A percentile compares a stretch with the other conserved stretches of the same genome.
phyloP scores from a whole-genome alignment of 2,329 filamentous ascomycete species.

The Dothideomycetes sp. region DNA sequence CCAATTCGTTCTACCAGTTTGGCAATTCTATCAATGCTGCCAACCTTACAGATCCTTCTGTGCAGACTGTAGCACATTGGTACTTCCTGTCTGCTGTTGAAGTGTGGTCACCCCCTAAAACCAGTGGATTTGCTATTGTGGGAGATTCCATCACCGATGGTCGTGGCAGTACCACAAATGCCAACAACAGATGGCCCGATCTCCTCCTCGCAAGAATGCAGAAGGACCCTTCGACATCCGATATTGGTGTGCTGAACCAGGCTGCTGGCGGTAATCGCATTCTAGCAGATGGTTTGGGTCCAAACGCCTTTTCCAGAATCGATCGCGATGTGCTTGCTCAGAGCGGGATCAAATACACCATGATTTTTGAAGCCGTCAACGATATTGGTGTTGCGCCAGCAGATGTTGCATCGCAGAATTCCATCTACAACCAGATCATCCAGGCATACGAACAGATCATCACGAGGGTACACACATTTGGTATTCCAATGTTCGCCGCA shows the following conservation, averaged over 20 bases:
- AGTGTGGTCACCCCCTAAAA: conserved; percentile 39
- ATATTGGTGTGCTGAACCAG: conserved; percentile 53
- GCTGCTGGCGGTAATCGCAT: conserved; percentile 61
- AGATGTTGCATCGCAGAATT: conserved; percentile 36
- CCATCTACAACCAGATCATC: conserved; percentile 44
- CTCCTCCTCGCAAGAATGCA: conserved; percentile 46
- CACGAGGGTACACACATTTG: conserved; percentile 43
- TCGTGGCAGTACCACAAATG: conserved; percentile 49
- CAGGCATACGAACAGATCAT: conserved; percentile 52
- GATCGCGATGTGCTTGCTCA: conserved; percentile 56
- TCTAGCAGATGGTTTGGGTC: conserved; percentile 53
- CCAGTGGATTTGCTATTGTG: conserved; percentile 45
- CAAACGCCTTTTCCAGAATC: conserved; percentile 50
- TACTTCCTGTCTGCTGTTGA: conserved; percentile 53
- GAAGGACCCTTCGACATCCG: conserved; percentile 33
- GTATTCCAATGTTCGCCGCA: conserved; percentile 50
- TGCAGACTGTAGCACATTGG: conserved; percentile 35
- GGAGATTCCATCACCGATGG: conserved; percentile 60
- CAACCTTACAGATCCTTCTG: conserved; percentile 34
- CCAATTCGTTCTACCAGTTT: conserved; percentile 49
- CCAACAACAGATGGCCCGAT: conserved; percentile 54
- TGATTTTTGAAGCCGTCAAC: conserved; percentile 62
- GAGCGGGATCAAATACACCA: conserved; percentile 48
- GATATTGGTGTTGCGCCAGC: conserved; percentile 51
- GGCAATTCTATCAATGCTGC: conserved; percentile 48